Percentiles rank a stretch among this genome's conserved stretches.
phyloP scores from a whole-genome alignment of 202 grass and related monocot genomes.

The Schoenoplectus tabernaemontani region DNA sequence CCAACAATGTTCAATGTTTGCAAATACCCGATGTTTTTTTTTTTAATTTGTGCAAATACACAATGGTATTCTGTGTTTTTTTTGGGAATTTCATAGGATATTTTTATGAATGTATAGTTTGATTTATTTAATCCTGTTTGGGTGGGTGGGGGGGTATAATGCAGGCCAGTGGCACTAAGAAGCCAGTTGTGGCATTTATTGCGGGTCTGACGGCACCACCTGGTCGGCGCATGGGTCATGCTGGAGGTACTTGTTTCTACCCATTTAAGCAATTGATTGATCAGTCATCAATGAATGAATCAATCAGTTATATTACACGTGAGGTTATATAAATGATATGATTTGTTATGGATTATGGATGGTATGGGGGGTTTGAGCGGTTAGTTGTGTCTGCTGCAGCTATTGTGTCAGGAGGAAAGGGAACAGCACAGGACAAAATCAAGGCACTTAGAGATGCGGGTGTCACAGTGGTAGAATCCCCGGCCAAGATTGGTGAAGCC shows the following conservation, averaged over 20 bases:
- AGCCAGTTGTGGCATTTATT: conserved; percentile 98
- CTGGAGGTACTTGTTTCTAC: conserved; percentile 60
- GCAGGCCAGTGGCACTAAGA: conserved; percentile 84
- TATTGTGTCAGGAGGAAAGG: conserved; percentile 85
- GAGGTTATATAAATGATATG: not conserved
- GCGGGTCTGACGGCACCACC: conserved; percentile 97
- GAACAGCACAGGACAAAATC: conserved; percentile 85
- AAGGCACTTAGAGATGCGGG: conserved; percentile 69
- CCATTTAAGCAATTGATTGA: not conserved
- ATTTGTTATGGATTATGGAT: conserved; percentile 7
- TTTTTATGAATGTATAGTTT: not conserved
- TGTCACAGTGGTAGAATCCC: conserved; percentile 77
- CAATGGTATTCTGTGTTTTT: not conserved
- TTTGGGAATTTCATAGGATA: not conserved
- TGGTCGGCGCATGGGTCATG: conserved; percentile 96
- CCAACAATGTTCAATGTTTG: not conserved
- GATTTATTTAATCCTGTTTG: too few relatives aligned
- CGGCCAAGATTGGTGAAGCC: conserved; percentile 73
- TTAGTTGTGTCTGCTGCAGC: conserved; percentile 39
- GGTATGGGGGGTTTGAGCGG: not conserved
- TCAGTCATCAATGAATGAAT: not conserved
- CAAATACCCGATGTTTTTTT: too few relatives aligned
- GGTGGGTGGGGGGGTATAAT: not conserved
- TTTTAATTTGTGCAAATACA: not conserved
- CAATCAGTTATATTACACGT: too few relatives aligned